These are phyloP conservation scores for Lithohypha guttulata DNA, from an alignment of 2,329 filamentous ascomycete species.

Conservation along the genomic window DNA sequence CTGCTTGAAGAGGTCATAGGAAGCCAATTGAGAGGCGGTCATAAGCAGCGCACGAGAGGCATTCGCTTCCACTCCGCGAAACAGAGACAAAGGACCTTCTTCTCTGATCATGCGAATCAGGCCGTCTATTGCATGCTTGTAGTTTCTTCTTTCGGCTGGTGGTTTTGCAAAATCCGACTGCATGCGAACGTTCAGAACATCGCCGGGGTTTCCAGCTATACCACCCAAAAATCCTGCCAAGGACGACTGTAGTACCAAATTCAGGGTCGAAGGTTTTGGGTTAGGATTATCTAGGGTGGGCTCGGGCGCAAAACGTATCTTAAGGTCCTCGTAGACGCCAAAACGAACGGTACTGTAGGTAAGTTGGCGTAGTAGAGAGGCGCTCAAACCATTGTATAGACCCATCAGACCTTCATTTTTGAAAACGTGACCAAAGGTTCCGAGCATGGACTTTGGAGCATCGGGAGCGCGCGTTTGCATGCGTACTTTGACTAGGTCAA, in stretches of 20 bases:
- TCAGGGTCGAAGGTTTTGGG: constrained; percentile 52
- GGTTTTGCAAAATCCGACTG: constrained; percentile 82
- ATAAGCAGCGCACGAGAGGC: constrained; percentile 53
- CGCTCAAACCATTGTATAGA: constrained; percentile 83
- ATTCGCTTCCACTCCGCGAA: constrained; percentile 63
- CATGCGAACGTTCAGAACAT: constrained; percentile 97
- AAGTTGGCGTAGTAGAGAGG: constrained; percentile 81
- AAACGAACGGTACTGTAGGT: constrained; percentile 97
- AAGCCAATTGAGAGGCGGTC: constrained; percentile 53
- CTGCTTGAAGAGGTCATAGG: constrained; percentile 54
- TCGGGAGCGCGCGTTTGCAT: constrained; percentile 72
- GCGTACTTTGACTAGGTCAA: constrained; percentile 79
- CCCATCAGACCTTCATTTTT: constrained; percentile 65
- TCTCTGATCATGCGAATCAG: constrained; percentile 75
- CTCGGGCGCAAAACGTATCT: constrained; percentile 51
- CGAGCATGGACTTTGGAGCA: constrained; percentile 68
- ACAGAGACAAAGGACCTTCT: constrained; percentile 66
- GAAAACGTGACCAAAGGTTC: constrained; percentile 74
- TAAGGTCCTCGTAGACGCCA: constrained; percentile 90
- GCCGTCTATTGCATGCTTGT: constrained; percentile 79
- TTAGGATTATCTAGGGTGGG: constrained; percentile 30
- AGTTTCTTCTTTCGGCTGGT: constrained; percentile 64
- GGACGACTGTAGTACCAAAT: constrained; percentile 73
- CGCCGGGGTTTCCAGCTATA: constrained; percentile 82
- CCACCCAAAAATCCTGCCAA: constrained; percentile 80